Evolutionary conservation across 2,329 filamentous ascomycete species (phyloP).

Genomic region (Lecanicillium sp.): DNA sequence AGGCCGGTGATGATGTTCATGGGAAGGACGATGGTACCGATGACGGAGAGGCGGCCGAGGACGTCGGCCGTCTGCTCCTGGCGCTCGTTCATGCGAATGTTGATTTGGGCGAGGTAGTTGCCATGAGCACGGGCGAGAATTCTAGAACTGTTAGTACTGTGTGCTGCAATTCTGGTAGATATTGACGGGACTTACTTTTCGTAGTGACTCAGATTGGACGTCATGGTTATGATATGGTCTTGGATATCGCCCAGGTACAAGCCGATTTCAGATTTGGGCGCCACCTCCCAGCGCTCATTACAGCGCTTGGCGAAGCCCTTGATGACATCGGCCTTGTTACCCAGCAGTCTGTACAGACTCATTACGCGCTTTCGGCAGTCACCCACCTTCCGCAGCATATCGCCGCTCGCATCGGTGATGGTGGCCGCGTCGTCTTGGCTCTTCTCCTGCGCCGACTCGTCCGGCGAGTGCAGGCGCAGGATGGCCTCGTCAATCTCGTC

Average conservation of each 20-base stretch:
- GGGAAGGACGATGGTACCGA: slow-evolving; percentile 93
- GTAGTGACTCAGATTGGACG: slow-evolving; percentile 88
- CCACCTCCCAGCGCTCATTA: slow-evolving; percentile 96
- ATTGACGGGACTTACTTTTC: slow-evolving; percentile 64
- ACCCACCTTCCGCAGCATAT: slow-evolving; percentile 89
- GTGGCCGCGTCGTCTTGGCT: slow-evolving; percentile 40
- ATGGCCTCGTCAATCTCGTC: slow-evolving; percentile 96
- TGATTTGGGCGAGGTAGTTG: slow-evolving; percentile 99
- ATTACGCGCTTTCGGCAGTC: slow-evolving; percentile 97
- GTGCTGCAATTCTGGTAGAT: background rate
- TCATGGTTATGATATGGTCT: slow-evolving; percentile 99
- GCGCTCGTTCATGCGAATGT: slow-evolving; percentile 97
- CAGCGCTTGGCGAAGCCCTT: slow-evolving; percentile 98
- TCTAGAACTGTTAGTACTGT: slow-evolving; percentile 37
- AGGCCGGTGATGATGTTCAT: slow-evolving; percentile 99
- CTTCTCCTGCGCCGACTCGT: slow-evolving; percentile 40
- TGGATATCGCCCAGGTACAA: slow-evolving; percentile 96
- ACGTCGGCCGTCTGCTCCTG: slow-evolving; percentile 95
- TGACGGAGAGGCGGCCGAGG: slow-evolving; percentile 85
- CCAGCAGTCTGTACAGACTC: slow-evolving; percentile 84
- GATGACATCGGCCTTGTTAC: slow-evolving; percentile 98
- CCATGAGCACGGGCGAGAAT: slow-evolving; percentile 86
- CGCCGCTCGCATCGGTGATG: slow-evolving; percentile 48
- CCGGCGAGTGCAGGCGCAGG: slow-evolving; percentile 66
- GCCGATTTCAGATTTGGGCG: slow-evolving; percentile 92